phyloP scores from a whole-genome alignment of 2,329 filamentous ascomycete genomes.

The Cordyceps cicadae region DNA sequence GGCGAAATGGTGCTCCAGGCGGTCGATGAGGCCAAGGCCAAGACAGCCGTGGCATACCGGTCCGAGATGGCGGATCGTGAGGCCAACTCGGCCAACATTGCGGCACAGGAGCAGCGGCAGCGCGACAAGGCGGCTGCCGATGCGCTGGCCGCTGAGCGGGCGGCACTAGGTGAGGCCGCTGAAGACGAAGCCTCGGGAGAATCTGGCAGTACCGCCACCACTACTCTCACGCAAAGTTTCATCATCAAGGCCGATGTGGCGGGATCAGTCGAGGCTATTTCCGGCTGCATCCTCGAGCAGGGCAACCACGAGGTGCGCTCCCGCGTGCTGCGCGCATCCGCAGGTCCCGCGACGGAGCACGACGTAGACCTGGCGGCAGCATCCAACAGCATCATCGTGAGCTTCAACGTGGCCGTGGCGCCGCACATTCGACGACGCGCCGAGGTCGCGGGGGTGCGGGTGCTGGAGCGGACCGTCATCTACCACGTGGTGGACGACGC shows the following conservation, averaged over 20 bases:
- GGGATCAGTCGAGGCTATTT: slow-evolving; percentile 86
- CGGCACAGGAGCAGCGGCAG: slow-evolving; percentile 57
- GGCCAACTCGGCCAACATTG: slow-evolving; percentile 72
- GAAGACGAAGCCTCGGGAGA: slow-evolving; percentile 29
- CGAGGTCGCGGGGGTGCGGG: slow-evolving; percentile 60
- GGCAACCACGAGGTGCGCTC: slow-evolving; percentile 79
- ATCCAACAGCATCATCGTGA: slow-evolving; percentile 68
- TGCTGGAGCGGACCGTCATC: slow-evolving; percentile 82
- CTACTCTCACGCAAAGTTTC: slow-evolving; percentile 60
- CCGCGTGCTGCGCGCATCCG: slow-evolving; percentile 65
- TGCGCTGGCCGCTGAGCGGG: slow-evolving; percentile 22
- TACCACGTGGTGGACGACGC: slow-evolving; percentile 72
- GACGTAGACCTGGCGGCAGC: slow-evolving; percentile 82
- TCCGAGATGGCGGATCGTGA: slow-evolving; percentile 62
- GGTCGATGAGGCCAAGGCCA: slow-evolving; percentile 66
- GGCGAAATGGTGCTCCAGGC: slow-evolving; percentile 86
- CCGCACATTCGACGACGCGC: slow-evolving; percentile 62
- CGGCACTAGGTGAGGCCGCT: slow-evolving; percentile 28
- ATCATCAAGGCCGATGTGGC: slow-evolving; percentile 88
- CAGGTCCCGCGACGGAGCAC: slow-evolving; percentile 73
- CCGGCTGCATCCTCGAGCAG: slow-evolving; percentile 65
- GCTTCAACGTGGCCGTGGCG: slow-evolving; percentile 72
- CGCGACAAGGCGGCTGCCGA: slow-evolving; percentile 40
- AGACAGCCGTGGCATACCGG: slow-evolving; percentile 69
- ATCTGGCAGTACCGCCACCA: slow-evolving; percentile 15